Percentiles rank a stretch among this genome's conserved stretches.
phyloP scores from a whole-genome alignment of 371 early-diverging fungal genomes.

The Cokeromyces recurvatus region DNA sequence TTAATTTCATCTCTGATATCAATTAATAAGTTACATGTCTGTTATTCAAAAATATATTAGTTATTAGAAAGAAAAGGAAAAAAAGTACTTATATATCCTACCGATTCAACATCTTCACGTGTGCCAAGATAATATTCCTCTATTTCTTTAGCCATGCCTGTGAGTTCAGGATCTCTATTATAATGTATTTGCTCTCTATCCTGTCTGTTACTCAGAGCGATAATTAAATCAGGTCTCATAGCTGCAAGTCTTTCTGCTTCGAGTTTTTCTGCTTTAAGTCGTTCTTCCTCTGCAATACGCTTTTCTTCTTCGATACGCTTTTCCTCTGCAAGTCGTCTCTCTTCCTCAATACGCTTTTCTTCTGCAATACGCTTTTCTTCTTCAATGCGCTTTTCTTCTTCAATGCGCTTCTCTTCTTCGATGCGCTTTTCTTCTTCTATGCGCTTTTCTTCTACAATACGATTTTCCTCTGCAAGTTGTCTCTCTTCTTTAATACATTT shows the following conservation, averaged over 20 bases:
- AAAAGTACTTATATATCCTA: no score
- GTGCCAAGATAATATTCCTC: no score
- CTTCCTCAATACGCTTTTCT: conserved; percentile 8
- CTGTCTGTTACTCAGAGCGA: no score
- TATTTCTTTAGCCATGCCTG: conserved; percentile 2
- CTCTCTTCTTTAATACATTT: not conserved
- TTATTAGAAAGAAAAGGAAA: no score
- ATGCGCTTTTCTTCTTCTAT: not conserved
- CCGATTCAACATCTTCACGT: no score
- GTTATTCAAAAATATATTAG: no score
- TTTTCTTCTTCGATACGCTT: not conserved
- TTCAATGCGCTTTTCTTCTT: not conserved
- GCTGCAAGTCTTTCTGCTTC: conserved; percentile 2
- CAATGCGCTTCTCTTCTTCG: not conserved
- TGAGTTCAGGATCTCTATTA: not conserved
- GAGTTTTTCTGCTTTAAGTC: not conserved
- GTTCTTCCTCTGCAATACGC: not conserved
- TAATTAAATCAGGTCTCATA: no score
- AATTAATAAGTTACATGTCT: no score
- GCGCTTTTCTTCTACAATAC: not conserved
- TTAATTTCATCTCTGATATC: no score
- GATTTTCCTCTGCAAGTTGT: not conserved
- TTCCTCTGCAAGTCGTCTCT: conserved; percentile 2
- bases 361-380: conserved; percentile 6
- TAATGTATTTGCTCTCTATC: not conserved